A percentile compares a stretch with the other conserved stretches of the same genome.
Conservation (phyloP, 768 basidiomycete genomes). For the Gloeopeniophorella convolvens region DNA sequence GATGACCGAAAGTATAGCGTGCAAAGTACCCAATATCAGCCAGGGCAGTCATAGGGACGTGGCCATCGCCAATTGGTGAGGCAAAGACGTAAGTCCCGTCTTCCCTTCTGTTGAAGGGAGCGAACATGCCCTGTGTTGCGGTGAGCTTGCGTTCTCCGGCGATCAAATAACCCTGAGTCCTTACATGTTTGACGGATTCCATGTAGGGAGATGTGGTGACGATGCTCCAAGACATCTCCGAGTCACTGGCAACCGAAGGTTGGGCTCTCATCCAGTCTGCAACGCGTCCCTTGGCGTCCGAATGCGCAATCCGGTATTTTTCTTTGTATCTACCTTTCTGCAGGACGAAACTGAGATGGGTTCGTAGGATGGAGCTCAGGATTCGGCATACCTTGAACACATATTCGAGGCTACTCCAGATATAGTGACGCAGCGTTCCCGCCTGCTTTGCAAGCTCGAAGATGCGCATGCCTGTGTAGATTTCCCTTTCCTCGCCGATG, state of each 20-base stretch:
- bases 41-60: too few species aligned
- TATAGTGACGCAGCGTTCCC: constrained; percentile 30
- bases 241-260: constrained; percentile 27
- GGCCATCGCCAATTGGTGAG: too few species aligned
- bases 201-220: constrained; percentile 35
- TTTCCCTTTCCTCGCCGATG: too few species aligned
- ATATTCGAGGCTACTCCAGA: constrained; percentile 37
- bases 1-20: too few species aligned
- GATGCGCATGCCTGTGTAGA: constrained; percentile 33
- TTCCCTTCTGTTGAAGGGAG: constrained; percentile 20
- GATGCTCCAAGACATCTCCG: constrained; percentile 29
- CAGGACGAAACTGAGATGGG: constrained; percentile 13
- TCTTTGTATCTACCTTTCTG: constrained; percentile 19
- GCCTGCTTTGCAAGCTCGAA: constrained; percentile 32
- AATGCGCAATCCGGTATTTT: constrained; percentile 31
- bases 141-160: not conserved
- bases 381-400: constrained; percentile 27
- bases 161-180: constrained; percentile 10
- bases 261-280: constrained; percentile 32
- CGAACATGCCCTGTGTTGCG: constrained; percentile 18
- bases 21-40: too few species aligned
- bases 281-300: constrained; percentile 35
- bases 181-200: constrained; percentile 35
- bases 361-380: too few species aligned
- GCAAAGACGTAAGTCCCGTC: constrained; percentile 28